phyloP scores from a whole-genome alignment of 2,329 filamentous ascomycete species.

The Periconia macrospinosa region DNA sequence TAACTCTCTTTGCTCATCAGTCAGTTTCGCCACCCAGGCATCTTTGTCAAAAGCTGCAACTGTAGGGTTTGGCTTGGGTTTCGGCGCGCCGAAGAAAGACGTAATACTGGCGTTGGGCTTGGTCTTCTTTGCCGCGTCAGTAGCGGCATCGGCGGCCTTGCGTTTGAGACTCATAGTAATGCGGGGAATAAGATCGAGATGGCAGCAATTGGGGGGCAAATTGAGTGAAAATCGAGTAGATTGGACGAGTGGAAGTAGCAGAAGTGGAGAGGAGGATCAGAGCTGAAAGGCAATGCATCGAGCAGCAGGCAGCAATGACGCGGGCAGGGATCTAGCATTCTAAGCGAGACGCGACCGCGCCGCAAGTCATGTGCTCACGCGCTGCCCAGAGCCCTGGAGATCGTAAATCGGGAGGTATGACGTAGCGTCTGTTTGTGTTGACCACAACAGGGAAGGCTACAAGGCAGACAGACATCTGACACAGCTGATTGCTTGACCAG shows the following conservation, averaged over 20 bases:
- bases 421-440: not conserved
- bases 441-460: not conserved
- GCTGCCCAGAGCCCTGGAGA: slow-evolving; percentile 6
- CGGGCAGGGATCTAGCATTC: not conserved
- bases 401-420: not conserved
- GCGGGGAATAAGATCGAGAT: not conserved
- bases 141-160: slow-evolving; percentile 50
- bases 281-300: slow-evolving; percentile 1
- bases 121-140: slow-evolving; percentile 52
- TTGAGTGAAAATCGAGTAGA: slow-evolving; percentile 4
- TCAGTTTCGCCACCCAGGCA: slow-evolving; percentile 82
- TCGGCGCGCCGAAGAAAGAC: slow-evolving; percentile 79
- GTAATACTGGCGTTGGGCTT: slow-evolving; percentile 75
- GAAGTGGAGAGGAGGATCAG: slow-evolving; percentile 5
- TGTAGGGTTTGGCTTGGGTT: slow-evolving; percentile 25
- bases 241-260: not conserved
- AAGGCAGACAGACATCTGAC: not conserved
- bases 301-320: not conserved
- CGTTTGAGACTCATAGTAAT: slow-evolving; percentile 54
- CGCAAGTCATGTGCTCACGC: not conserved
- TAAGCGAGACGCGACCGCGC: not conserved
- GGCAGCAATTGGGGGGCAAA: not conserved
- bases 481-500: not conserved
- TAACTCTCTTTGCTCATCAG: slow-evolving; percentile 77
- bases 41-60: slow-evolving; percentile 73